Base-by-base conservation (phyloP, 75 land plant species). In the Adiantum capillusveneris region DNA sequence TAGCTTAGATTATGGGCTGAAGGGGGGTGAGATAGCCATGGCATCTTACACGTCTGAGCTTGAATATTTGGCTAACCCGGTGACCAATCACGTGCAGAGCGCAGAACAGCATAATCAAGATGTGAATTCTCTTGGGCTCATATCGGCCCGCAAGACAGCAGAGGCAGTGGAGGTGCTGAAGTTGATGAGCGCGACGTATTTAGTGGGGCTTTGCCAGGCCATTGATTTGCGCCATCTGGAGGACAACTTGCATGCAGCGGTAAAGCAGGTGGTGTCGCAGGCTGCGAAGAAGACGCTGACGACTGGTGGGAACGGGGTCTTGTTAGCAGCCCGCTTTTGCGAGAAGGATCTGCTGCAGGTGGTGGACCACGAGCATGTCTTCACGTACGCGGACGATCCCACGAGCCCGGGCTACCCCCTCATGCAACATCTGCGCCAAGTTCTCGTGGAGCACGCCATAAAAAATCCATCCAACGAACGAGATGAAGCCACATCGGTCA, bases 161-260 rank as follows among this genome's bases (percentile, higher is more conserved):
- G 84, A 81, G 60, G 66, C 84, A 1, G 75, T 79, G 21, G 84
- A 82, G 55, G 71, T 82, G 17, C 66, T 82, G 20, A 69, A 74
- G 65, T 72, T 81, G 29, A 81, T 81, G 83, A 31, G 53, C 9
- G 59, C 84, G 0, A 75, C 85, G 6, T 82, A 45, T 27, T 24
- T 82, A 53, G 67, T 75, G 2, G 85, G 66, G n/a, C 75, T 82
- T 11, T 82, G 78, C 73, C 84, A 81, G 43, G 84, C 84, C 14
- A 60, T 70, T 9, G 84, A 81, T 60, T 62, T 81, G 21, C 50
- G 83, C 34, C 85, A 82, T 41, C 53, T 79, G 62, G 85, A 82
- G 65, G 83, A 82, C 67, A 79, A 71, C 17, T 18, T 82, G 60
- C 83, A 50, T 29, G 31, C 13, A 39, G 45, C 69, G 1, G 84